Evolutionary conservation across 495 filamentous ascomycete species (phyloP), one percentile per base, ranked within the genome.

Genomic region (Penicillium verhagenii): DNA sequence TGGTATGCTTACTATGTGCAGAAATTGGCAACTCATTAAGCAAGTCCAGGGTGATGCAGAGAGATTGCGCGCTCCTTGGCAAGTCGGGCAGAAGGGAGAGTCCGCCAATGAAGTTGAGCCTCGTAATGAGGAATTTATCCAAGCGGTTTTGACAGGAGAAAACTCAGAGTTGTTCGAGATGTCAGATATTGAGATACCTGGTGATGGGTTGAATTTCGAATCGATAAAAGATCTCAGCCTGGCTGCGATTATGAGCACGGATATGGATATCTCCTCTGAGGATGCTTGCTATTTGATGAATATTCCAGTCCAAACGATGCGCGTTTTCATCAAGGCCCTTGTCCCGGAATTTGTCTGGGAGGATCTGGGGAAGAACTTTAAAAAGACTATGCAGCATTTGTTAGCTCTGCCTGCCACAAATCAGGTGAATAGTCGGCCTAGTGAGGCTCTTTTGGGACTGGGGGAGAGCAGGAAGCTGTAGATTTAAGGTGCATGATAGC

Each of bases 341-440:
- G 64, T 61, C 26, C 64, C 64, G 18, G 46, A 59, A 0, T 64
- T 64, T 46, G 49, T 39, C n/a, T 64, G 61, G 64, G 60, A 56
- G 33, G 20, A 66, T 35, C 33, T 66, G 10, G 60, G 49, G 6
- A 7, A 29, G 10, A 66, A 57, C 29, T 64, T 64, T 33, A 60
- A 55, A 35, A n/a, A n/a, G n/a, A n/a, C n/a, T n/a, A n/a, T n/a
- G n/a, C n/a, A n/a, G n/a, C n/a, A n/a, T n/a, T n/a, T n/a, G n/a
- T n/a, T n/a, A n/a, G n/a, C n/a, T n/a, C n/a, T n/a, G n/a, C n/a
- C n/a, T n/a, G n/a, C n/a, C n/a, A n/a, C n/a, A n/a, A n/a, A n/a
- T n/a, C n/a, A n/a, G n/a, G n/a, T n/a, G n/a, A n/a, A n/a, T n/a
- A n/a, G n/a, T n/a, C n/a, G n/a, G n/a, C n/a, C n/a, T n/a, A n/a